Evolutionary conservation across 2,329 filamentous ascomycete genomes (phyloP).

Genomic region (Cordyceps farinosa): DNA sequence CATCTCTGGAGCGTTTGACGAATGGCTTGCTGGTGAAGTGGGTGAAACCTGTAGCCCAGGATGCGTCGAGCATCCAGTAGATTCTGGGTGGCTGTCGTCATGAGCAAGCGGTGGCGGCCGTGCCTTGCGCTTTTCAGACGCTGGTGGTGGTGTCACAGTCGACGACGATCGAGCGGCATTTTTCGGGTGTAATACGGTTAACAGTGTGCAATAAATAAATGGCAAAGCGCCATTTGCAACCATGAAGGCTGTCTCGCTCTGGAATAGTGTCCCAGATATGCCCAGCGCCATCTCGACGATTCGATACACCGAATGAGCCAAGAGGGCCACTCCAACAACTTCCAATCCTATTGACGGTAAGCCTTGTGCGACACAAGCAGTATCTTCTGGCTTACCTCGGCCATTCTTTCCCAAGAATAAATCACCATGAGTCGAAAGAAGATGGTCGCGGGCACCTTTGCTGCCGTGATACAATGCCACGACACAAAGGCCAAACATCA

Average conservation of each 20-base stretch:
- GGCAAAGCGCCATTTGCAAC: slow-evolving; percentile 1
- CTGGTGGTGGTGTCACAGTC: background rate
- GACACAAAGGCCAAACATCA: background rate
- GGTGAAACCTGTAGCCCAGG: background rate
- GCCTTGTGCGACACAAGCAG: background rate
- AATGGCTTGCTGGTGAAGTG: background rate
- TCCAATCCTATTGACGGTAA: background rate
- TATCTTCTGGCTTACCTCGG: background rate
- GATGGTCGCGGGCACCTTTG: background rate
- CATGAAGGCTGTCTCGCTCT: slow-evolving; percentile 11
- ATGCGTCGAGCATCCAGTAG: background rate
- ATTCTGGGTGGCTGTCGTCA: background rate
- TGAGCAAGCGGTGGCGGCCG: background rate
- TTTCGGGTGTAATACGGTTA: background rate
- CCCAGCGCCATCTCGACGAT: slow-evolving; percentile 8
- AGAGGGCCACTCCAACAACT: background rate
- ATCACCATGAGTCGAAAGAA: background rate
- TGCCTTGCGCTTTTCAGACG: background rate
- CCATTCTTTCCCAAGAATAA: background rate
- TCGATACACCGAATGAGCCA: slow-evolving; percentile 4
- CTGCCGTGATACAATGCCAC: background rate
- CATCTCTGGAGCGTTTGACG: background rate
- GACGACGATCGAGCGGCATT: background rate
- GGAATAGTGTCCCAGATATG: background rate
- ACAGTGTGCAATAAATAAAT: background rate